Base-by-base conservation (phyloP, 2,329 filamentous ascomycete genomes). In the Diaporthe aspalathi region DNA sequence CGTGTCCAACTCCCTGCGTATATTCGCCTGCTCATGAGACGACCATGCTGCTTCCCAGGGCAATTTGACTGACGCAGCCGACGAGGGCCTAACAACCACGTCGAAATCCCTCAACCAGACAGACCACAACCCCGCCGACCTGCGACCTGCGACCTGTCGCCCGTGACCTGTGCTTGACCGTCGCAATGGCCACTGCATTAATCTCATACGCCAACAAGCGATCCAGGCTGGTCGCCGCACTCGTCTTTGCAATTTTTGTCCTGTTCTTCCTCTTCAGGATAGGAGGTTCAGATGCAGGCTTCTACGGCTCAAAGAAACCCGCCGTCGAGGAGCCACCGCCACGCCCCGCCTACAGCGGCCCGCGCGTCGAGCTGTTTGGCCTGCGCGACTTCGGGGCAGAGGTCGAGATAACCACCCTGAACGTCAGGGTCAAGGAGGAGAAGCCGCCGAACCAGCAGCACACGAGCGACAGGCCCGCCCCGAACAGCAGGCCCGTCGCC, bases 361-460 rank as follows among this genome's bases (percentile, higher is more conserved):
- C 68, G 20, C 65, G 57, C 9, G 50, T 73, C 43, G 65, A 73
- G 50, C 60, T 73, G 24, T 71, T 73, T 32, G 71, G 71, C 69
- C 67, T 73, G 9, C 12, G 22, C 6, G 65, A 68, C 60, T 73
- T 73, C 17, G 71, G 63, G 5, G 63, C 52, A 11, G 63, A 65
- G 9, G 57, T 73, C 24, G 71, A 73, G 27, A 47, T 68, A 16
- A 57, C 69, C 12, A 71, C 68, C 22, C 56, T 73, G 16, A 73
- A 71, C 20, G 67, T 73, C 65, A 73, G 70, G 47, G 63, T 68
- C 65, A 71, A 52, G 65, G 56, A 68, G 45, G 56, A 68, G 45
- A 38, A 12, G 35, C 35, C 35, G 2, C 43, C 43, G 40, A 40
- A 68, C 3, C 62, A 57, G 5, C 49, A 27, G 27, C 35, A 40